A percentile compares a stretch with the other conserved stretches of the same genome.
Evolutionary conservation across 2,329 filamentous ascomycete species (phyloP).

Genomic region (Cercospora berteroae): DNA sequence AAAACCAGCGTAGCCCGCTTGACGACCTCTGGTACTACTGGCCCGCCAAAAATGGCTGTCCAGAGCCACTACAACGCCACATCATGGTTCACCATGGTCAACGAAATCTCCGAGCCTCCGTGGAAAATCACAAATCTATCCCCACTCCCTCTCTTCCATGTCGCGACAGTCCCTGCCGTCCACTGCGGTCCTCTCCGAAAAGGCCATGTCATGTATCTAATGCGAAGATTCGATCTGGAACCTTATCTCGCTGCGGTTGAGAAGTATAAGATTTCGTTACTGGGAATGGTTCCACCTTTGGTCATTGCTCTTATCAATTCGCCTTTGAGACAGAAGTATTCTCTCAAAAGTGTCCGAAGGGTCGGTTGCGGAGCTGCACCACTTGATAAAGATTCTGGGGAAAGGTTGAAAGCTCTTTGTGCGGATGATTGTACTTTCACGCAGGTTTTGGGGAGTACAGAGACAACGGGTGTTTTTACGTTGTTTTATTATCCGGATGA

Average conservation of each 20-base stretch:
- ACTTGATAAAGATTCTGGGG: neutral
- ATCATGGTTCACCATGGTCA: neutral
- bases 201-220: neutral
- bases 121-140: neutral
- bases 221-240: neutral
- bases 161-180: neutral
- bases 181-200: neutral
- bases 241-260: neutral
- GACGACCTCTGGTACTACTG: neutral
- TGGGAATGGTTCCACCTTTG: neutral
- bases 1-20: neutral
- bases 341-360: neutral
- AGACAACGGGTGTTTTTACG: neutral
- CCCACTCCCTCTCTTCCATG: neutral
- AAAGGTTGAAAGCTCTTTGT: neutral
- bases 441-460: neutral
- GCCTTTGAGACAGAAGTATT: neutral
- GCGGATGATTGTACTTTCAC: neutral
- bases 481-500: neutral
- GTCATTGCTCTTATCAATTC: neutral
- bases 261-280: neutral
- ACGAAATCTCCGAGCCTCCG: neutral
- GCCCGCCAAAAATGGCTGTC: neutral
- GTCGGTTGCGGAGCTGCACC: neutral
- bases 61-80: neutral